phyloP scores from a whole-genome alignment of 1,139 yeast species.

The Spathaspora sp. region DNA sequence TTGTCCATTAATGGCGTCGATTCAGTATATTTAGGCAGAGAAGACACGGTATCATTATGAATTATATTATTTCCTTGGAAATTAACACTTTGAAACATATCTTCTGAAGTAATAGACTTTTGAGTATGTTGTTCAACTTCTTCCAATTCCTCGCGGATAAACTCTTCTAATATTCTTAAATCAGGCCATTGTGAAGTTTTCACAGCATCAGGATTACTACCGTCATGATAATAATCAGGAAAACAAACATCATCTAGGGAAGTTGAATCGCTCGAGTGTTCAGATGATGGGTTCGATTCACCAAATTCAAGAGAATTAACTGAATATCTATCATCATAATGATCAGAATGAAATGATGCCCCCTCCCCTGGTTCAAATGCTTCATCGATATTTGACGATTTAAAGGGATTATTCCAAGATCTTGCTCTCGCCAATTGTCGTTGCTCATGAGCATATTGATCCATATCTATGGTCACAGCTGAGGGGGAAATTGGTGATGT shows the following conservation, averaged over 20 bases:
- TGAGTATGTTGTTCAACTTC: slow-evolving; percentile 7
- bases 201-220: slow-evolving; percentile 20
- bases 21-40: slow-evolving; percentile 13
- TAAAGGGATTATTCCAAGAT: slow-evolving; percentile 18
- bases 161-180: slow-evolving; percentile 68
- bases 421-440: slow-evolving; percentile 23
- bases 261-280: slow-evolving; percentile 67
- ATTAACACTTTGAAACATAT: slow-evolving; percentile 20
- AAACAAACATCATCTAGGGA: slow-evolving; percentile 89
- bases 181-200: slow-evolving; percentile 71
- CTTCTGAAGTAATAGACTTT: neutral
- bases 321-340: slow-evolving; percentile 21
- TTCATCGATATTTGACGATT: slow-evolving; percentile 7
- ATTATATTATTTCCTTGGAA: slow-evolving; percentile 25
- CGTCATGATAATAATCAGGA: slow-evolving; percentile 50
- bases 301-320: slow-evolving; percentile 44
- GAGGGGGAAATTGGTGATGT: slow-evolving; percentile 17
- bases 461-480: slow-evolving; percentile 41
- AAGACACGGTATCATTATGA: slow-evolving; percentile 8
- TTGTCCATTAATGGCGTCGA: slow-evolving; percentile 30
- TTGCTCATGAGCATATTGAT: slow-evolving; percentile 38
- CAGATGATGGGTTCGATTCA: slow-evolving; percentile 69
- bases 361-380: slow-evolving; percentile 7
- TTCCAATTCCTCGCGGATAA: slow-evolving; percentile 61
- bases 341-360: slow-evolving; percentile 1